These are phyloP conservation scores for Umbelopsis sp. DNA, from an alignment of 192 early-diverging fungal species.

Conservation along the genomic window DNA sequence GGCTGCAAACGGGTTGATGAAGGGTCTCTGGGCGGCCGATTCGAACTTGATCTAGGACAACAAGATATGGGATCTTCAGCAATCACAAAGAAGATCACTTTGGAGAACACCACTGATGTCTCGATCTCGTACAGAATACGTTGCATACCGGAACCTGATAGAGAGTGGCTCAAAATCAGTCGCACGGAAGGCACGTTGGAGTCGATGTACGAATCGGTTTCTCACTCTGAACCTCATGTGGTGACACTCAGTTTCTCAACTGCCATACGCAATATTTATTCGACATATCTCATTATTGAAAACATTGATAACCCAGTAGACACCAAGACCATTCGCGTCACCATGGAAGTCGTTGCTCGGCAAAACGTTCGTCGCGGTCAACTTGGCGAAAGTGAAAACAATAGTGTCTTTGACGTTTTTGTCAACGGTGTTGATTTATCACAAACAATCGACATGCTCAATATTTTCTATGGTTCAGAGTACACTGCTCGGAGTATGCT, in stretches of 20 bases:
- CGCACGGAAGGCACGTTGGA: constrained; percentile 76
- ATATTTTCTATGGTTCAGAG: constrained; percentile 72
- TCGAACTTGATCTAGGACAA: constrained; percentile 80
- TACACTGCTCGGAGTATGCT: constrained; percentile 74
- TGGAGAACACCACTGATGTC: constrained; percentile 61
- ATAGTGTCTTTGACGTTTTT: constrained; percentile 76
- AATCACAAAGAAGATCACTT: constrained; percentile 62
- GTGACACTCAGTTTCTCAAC: constrained; percentile 68
- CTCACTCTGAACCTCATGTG: constrained; percentile 45
- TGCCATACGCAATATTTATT: constrained; percentile 62
- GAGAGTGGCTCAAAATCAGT: constrained; percentile 67
- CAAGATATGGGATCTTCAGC: constrained; percentile 63
- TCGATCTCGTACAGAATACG: constrained; percentile 64
- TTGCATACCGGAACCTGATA: constrained; percentile 58
- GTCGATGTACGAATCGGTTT: constrained; percentile 8
- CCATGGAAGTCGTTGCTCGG: constrained; percentile 66
- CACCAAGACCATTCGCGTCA: constrained; percentile 71
- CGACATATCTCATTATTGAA: constrained; percentile 73
- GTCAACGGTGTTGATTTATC: constrained; percentile 63
- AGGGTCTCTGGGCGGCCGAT: constrained; percentile 62
- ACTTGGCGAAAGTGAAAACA: constrained; percentile 41
- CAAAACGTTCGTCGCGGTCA: constrained; percentile 48
- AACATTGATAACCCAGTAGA: constrained; percentile 75
- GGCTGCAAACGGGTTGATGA: constrained; percentile 69
- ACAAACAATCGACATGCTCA: constrained; percentile 64